These are phyloP conservation scores for Ascochyta viciae-villosae DNA, from an alignment of 2,329 filamentous ascomycete genomes.

Conservation along the genomic window DNA sequence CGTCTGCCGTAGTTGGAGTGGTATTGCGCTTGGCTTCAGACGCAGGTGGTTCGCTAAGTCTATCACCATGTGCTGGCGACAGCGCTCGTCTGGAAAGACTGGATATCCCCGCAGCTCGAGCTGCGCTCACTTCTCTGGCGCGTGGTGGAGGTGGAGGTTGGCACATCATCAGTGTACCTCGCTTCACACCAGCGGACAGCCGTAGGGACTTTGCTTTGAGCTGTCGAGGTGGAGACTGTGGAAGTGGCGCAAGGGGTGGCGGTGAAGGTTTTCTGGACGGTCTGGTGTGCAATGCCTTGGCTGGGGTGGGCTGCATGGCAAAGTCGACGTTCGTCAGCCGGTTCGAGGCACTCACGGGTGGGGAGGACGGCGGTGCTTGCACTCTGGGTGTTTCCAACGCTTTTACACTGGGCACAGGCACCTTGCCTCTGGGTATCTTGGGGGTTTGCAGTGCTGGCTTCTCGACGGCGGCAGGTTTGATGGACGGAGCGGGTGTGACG, in stretches of 20 bases:
- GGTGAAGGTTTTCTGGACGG: background rate
- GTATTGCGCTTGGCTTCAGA: conserved; percentile 17
- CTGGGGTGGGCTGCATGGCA: conserved; percentile 24
- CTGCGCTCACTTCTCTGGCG: conserved; percentile 8
- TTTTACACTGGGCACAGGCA: conserved; percentile 33
- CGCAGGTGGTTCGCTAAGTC: background rate
- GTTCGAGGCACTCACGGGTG: conserved; percentile 48
- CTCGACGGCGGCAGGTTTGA: background rate
- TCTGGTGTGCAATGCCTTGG: background rate
- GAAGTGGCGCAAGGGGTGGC: conserved; percentile 21
- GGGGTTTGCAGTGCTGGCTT: conserved; percentile 24
- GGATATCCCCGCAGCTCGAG: background rate
- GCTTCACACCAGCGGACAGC: conserved; percentile 48
- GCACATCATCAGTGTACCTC: conserved; percentile 54
- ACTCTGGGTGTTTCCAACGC: conserved; percentile 32
- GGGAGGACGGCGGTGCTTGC: conserved; percentile 41
- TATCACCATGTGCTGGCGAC: background rate
- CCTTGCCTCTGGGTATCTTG: conserved; percentile 33
- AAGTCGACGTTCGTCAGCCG: conserved; percentile 45
- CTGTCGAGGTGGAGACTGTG: conserved; percentile 24
- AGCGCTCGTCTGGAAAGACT: background rate
- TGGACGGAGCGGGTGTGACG: conserved; percentile 9
- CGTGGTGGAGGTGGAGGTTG: conserved; percentile 42
- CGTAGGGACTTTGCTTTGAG: conserved; percentile 47
- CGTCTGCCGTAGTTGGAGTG: background rate